phyloP scores from a whole-genome alignment of 2,329 filamentous ascomycete species.

The Fusarium gaditjirri region DNA sequence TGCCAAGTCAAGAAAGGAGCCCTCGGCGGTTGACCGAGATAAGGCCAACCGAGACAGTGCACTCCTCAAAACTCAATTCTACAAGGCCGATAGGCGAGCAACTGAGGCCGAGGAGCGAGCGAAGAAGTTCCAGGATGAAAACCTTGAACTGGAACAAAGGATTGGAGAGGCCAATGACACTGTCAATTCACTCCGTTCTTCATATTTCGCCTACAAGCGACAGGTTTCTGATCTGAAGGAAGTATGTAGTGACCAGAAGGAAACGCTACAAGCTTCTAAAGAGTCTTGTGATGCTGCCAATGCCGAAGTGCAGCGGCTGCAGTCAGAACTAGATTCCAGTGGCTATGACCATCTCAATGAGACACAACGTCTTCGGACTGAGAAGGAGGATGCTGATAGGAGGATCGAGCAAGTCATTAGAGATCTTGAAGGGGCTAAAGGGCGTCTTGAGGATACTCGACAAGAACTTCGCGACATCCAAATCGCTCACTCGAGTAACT shows the following conservation, averaged over 20 bases:
- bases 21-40: neutral
- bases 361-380: neutral
- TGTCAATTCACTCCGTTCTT: too few relatives aligned
- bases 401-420: neutral
- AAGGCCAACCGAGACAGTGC: neutral
- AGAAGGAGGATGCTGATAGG: neutral
- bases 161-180: fast-evolving
- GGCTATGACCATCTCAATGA: neutral
- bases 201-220: too few relatives aligned
- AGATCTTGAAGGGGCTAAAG: too few relatives aligned
- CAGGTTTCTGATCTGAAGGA: fast-evolving
- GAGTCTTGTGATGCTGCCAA: too few relatives aligned
- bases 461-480: neutral
- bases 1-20: neutral
- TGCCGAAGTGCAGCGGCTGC: neutral
- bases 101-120: too few relatives aligned
- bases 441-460: too few relatives aligned
- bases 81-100: fast-evolving
- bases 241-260: too few relatives aligned
- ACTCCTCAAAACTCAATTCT: fast-evolving
- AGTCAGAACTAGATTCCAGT: neutral
- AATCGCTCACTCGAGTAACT: neutral
- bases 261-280: too few relatives aligned
- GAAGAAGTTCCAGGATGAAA: too few relatives aligned
- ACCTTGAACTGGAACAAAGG: neutral